phyloP scores from a whole-genome alignment of 495 filamentous ascomycete species.

The Rusavskia elegans region DNA sequence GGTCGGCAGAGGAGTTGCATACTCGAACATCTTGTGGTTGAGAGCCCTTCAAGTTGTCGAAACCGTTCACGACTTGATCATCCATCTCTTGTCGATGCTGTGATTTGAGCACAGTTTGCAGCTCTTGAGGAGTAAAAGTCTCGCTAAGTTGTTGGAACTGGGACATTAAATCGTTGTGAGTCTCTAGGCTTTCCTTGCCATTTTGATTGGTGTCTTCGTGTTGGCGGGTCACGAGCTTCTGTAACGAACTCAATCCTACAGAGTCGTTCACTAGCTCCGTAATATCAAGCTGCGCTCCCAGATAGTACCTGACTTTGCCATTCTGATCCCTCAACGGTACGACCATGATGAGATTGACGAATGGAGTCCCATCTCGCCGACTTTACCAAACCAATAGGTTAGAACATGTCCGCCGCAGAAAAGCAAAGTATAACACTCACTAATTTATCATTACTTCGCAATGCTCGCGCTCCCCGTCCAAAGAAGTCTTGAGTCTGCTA shows the following conservation, averaged over 20 bases:
- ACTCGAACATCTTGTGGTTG: neutral
- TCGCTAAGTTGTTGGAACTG: slow-evolving; percentile 40
- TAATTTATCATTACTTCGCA: slow-evolving; percentile 57
- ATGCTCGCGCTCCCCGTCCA: slow-evolving; percentile 42
- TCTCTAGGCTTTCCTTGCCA: neutral
- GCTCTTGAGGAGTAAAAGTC: slow-evolving; percentile 39
- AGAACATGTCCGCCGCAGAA: neutral
- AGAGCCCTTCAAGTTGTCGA: slow-evolving; percentile 12
- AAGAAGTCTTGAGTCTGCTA: slow-evolving; percentile 35
- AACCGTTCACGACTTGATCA: slow-evolving; percentile 13
- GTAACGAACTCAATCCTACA: slow-evolving; percentile 37
- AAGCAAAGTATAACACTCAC: slow-evolving; percentile 20
- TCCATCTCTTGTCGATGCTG: slow-evolving; percentile 16
- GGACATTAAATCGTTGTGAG: slow-evolving; percentile 12
- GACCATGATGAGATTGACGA: slow-evolving; percentile 49
- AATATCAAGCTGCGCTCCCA: slow-evolving; percentile 46
- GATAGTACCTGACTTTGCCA: slow-evolving; percentile 43
- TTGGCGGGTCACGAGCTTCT: slow-evolving; percentile 21
- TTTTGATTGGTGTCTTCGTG: neutral
- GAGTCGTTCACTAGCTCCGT: slow-evolving; percentile 37
- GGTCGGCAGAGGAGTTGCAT: neutral
- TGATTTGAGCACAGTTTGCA: slow-evolving; percentile 26
- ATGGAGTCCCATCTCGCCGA: slow-evolving; percentile 44
- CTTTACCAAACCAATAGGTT: slow-evolving; percentile 14
- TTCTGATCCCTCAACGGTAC: slow-evolving; percentile 45